Conservation (phyloP, 2,329 filamentous ascomycete species). For the Clonostachys sp. region DNA sequence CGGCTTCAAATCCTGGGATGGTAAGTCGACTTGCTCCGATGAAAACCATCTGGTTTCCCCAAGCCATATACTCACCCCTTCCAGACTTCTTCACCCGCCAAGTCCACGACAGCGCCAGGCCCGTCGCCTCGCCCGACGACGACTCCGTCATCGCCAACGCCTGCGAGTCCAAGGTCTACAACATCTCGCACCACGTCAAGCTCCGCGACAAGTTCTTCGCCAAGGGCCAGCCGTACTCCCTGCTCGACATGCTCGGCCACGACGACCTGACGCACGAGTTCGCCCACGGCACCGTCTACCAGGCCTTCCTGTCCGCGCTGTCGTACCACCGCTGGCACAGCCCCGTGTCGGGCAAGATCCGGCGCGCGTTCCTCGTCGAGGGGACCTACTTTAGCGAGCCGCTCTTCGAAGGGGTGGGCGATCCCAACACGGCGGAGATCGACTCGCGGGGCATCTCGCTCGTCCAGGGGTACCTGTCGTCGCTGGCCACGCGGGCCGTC, state of each 20-base stretch:
- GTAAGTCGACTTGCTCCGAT: conserved; percentile 17
- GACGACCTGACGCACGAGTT: conserved; percentile 51
- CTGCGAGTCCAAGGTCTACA: conserved; percentile 60
- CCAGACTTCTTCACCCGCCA: conserved; percentile 60
- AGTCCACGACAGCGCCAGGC: conserved; percentile 48
- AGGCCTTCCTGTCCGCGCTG: conserved; percentile 63
- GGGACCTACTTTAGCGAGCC: conserved; percentile 67
- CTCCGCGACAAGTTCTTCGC: conserved; percentile 61
- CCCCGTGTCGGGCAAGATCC: conserved; percentile 59
- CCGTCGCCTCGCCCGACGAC: conserved; percentile 52
- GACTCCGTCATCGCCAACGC: conserved; percentile 52
- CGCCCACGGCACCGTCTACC: conserved; percentile 61
- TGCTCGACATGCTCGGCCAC: conserved; percentile 57
- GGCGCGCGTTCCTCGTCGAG: conserved; percentile 50
- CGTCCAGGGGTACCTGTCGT: conserved; percentile 62
- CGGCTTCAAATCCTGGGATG: conserved; percentile 65
- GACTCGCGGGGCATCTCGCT: conserved; percentile 35
- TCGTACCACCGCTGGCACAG: conserved; percentile 71
- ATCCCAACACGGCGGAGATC: conserved; percentile 23
- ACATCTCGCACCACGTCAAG: conserved; percentile 42
- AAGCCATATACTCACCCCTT: neutral
- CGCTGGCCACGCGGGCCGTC: conserved; percentile 64
- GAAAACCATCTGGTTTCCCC: neutral
- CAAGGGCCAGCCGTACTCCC: conserved; percentile 65
- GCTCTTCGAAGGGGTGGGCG: conserved; percentile 26